Evolutionary conservation across 768 basidiomycete genomes (phyloP), one percentile per base, ranked within the genome.

Genomic region (button mushroom (Agaricus bisporus)): DNA sequence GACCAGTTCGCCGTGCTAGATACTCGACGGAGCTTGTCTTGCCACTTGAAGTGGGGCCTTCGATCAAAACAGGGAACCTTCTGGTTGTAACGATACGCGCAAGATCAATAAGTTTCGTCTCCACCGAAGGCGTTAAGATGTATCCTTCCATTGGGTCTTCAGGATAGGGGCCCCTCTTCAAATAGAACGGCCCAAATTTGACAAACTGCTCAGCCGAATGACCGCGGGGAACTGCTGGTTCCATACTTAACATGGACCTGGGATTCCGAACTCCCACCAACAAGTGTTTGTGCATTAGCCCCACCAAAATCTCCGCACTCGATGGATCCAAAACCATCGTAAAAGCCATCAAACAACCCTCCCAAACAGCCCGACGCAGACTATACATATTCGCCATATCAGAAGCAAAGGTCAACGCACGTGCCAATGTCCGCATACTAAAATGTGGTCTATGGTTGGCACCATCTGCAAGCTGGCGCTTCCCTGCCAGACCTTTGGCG

Each of bases 1-100:
- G 97, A 0, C 97, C 95, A 0, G 94, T 97, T 51, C 88, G 79
- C 56, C 82, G 82, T 5, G 97, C 95, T 26, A 99, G 80, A 67
- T 95, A 98, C 70, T 98, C 95, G 42, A 99, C 84, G 1, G 95
- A 91, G 60, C 91, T 94, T 2, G 97, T 99, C 74, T 99, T 99
- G 37, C 97, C 97, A 53, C 87, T 89, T 1, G 97, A 98, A 0
- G 97, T 99, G 0, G 95, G 97, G 1, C 97, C 97, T 71, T 99
- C 95, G 52, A 99, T 95, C 9, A 99, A 77, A 14, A 99, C 88
- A 3, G 97, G 97, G 61, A 95, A 98, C 53, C 86, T 81, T 48
- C 88, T 79, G 1, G 93, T 94, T 45, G 89, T 72, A 49, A 95
- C 83, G 59, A 97, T 94, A 22, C 97, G 79, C 2, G 95, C 86